Evolutionary conservation across 2,329 filamentous ascomycete species (phyloP), one percentile per base, ranked within the genome.

Genomic region (Aspergillus melleus): DNA sequence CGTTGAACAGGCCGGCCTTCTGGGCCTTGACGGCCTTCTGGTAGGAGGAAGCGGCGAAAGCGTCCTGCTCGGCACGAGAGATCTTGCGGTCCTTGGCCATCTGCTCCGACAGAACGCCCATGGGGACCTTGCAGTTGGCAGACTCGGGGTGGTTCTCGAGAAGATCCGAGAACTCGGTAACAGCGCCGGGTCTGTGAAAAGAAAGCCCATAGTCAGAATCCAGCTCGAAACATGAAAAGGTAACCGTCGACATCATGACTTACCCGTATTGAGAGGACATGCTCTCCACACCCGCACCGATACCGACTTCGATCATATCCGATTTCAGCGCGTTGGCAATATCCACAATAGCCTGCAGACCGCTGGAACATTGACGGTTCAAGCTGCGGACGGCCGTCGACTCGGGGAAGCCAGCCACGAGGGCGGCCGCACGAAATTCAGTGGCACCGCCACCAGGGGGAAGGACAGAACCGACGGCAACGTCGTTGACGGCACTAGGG

Each of bases 61-160:
- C 86, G 75, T 99, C 95, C 79, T 98, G 95, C 55, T 84, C 81
- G 11, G 83, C 79, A 62, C 95, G 89, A 59, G 81, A 72, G 72
- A 98, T 86, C 60, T 84, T 83, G 70, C 89, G 87, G 75, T 92
- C 92, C 79, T 92, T 90, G 68, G 94, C 95, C 94, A 98, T 97
- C 72, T 94, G 79, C 80, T 99, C 95, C 29, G 92, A 96, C 53
- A 98, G 83, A 11, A 92, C 86, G 69, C 94, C 94, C 95, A 98
- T 98, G 75, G 92, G 89, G 3, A 98, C 94, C 81, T 96, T 97
- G 88, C 95, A 99, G 85, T 97, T 96, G 71, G 90, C 90, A 24
- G 93, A 86, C 74, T 95, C 89, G 65, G 87, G 84, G 82, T 94
- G 85, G 70, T 82, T 85, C 74, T 97, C 91, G 64, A 98, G 87